Conservation (phyloP, 176 grass and related monocot species). For the Olyra latifolia region DNA sequence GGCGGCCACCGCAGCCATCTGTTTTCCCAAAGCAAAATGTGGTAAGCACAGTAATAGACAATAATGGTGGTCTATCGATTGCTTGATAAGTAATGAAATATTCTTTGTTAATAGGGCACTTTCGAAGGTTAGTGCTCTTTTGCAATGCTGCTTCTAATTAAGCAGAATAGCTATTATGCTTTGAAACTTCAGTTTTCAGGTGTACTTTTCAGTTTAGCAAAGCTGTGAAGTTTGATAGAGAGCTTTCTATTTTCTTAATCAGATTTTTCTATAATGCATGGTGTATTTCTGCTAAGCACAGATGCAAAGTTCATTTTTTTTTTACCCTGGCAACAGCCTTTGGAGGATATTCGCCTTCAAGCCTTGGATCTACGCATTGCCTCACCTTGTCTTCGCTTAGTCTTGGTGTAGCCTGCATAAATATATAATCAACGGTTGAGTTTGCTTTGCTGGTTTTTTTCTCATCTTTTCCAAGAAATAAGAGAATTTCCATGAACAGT, state of each 20-base stretch:
- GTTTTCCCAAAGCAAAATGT: not conserved
- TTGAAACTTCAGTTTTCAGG: not conserved
- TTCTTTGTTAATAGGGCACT: too few relatives aligned
- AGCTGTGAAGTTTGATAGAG: not conserved
- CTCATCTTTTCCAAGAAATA: not conserved
- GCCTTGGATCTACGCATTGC: constrained; percentile 80
- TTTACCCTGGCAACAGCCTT: constrained; percentile 81
- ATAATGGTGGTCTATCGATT: not conserved
- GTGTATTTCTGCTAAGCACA: not conserved
- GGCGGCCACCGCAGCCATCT: constrained; percentile 76
- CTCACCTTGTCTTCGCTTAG: constrained; percentile 83
- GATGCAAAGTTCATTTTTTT: not conserved
- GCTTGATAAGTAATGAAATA: not conserved
- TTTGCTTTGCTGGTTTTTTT: not conserved
- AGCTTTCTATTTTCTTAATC: not conserved
- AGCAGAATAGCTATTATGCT: constrained; percentile 5
- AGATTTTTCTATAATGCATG: not conserved
- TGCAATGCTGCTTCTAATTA: not conserved
- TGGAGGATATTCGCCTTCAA: constrained; percentile 66
- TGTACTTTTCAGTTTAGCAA: not conserved
- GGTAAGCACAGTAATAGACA: not conserved
- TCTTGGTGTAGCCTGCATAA: constrained; percentile 63
- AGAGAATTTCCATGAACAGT: not conserved
- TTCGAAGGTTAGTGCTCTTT: not conserved
- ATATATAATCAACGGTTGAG: constrained; percentile 1